These are phyloP conservation scores for Acmispon strigosus DNA, from an alignment of 306 rosid species.

Conservation along the genomic window DNA sequence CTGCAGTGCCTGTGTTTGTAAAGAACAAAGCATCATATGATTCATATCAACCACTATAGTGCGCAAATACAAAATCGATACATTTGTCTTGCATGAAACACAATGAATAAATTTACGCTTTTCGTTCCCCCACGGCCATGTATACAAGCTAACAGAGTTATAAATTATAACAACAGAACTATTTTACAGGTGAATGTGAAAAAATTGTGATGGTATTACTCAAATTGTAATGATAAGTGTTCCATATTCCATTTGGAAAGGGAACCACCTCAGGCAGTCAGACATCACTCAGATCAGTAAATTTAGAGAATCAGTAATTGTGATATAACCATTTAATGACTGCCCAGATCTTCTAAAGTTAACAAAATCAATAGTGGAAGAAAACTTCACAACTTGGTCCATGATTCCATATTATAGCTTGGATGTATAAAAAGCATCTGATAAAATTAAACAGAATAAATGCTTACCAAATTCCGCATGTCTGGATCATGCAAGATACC, in stretches of 20 bases:
- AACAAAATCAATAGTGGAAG: background rate
- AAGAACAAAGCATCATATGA: conserved; percentile 20
- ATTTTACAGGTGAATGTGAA: background rate
- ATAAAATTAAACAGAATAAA: conserved; percentile 3
- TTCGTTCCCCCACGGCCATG: background rate
- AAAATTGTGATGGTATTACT: background rate
- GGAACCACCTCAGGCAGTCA: background rate
- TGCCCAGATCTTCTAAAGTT: background rate
- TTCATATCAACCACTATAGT: background rate
- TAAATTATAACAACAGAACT: background rate
- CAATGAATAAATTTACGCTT: background rate
- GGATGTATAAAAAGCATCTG: background rate
- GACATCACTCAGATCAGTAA: background rate
- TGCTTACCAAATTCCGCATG: conserved; percentile 62
- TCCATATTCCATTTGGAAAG: background rate
- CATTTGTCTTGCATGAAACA: conserved; percentile 11
- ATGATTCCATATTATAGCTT: conserved; percentile 7
- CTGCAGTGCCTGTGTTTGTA: conserved; percentile 62
- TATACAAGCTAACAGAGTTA: background rate
- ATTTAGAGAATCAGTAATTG: background rate
- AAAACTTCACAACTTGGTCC: background rate
- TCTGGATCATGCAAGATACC: conserved; percentile 71
- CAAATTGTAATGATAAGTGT: background rate
- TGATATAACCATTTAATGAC: background rate
- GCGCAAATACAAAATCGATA: conserved; percentile 7